A percentile compares a stretch with the other conserved stretches of the same genome.
Evolutionary conservation across 345 rosid genomes (phyloP).

Genomic region (Hibiscus mutabilis): DNA sequence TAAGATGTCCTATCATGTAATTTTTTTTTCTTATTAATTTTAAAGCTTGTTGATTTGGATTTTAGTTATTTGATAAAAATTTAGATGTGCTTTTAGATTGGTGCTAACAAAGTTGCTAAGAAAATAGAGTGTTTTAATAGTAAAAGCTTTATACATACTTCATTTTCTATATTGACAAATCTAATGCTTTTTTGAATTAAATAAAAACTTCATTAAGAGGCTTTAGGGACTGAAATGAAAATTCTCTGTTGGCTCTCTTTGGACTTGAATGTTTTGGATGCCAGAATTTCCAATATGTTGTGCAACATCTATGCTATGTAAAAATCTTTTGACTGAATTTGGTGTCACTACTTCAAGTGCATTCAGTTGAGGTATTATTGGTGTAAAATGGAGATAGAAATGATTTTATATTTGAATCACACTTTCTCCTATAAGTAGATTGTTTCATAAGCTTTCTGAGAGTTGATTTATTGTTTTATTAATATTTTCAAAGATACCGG

Average conservation of each 20-base stretch:
- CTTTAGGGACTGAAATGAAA: neutral
- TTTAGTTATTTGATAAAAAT: no score
- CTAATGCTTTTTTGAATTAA: neutral
- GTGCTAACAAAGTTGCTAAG: no score
- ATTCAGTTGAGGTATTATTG: neutral
- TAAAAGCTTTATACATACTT: neutral
- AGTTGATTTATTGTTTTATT: slow-evolving; percentile 9
- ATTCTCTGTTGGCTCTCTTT: neutral
- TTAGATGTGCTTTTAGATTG: no score
- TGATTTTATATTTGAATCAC: neutral
- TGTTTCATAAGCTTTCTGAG: neutral
- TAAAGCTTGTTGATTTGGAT: no score
- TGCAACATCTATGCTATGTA: neutral
- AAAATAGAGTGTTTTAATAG: neutral
- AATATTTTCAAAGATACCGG: neutral
- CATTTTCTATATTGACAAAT: neutral
- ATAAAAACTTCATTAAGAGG: neutral
- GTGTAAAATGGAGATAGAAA: neutral
- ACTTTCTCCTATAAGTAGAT: neutral
- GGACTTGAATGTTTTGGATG: neutral
- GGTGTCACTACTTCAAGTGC: neutral
- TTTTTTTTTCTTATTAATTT: no score
- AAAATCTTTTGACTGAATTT: neutral
- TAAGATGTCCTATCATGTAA: no score
- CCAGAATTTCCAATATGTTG: neutral